These are phyloP conservation scores for Gossypium herbaceum DNA, from an alignment of 345 rosid genomes.

Conservation along the genomic window DNA sequence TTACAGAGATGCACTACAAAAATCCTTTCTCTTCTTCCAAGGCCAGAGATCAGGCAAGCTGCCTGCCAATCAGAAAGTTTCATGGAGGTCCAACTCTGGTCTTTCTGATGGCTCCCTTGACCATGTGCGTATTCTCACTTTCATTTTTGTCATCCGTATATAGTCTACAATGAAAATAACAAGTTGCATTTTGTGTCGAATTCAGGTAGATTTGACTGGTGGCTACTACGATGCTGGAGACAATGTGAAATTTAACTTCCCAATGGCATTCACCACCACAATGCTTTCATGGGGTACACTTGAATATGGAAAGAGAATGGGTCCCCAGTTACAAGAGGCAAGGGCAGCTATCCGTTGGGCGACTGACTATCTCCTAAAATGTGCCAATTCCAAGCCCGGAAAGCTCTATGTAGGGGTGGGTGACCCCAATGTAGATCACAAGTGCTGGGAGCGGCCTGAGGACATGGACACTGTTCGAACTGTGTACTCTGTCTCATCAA, in stretches of 20 bases:
- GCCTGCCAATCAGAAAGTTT: conserved; percentile 43
- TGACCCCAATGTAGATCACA: conserved; percentile 82
- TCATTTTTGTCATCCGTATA: neutral
- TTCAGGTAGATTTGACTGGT: conserved; percentile 77
- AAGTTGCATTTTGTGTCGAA: neutral
- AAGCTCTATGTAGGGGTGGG: conserved; percentile 91
- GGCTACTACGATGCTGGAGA: conserved; percentile 97
- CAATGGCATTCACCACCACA: conserved; percentile 92
- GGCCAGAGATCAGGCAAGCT: conserved; percentile 88
- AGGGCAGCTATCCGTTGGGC: conserved; percentile 80
- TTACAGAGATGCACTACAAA: conserved; percentile 74
- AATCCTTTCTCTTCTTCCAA: conserved; percentile 79
- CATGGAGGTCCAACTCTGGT: conserved; percentile 78
- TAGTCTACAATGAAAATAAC: neutral
- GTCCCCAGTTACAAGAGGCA: conserved; percentile 51
- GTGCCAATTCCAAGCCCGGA: conserved; percentile 70
- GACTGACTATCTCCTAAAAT: conserved; percentile 75
- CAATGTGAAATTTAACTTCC: conserved; percentile 85
- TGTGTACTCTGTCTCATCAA: conserved; percentile 64
- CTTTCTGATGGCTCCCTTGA: conserved; percentile 66
- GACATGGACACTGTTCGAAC: conserved; percentile 85
- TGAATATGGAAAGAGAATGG: conserved; percentile 73
- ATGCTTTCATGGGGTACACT: conserved; percentile 87
- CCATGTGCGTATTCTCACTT: conserved; percentile 31
- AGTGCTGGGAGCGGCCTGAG: conserved; percentile 95